These are phyloP conservation scores for Radiomyces spectabilis DNA, from an alignment of 192 early-diverging fungal genomes.

Conservation along the genomic window DNA sequence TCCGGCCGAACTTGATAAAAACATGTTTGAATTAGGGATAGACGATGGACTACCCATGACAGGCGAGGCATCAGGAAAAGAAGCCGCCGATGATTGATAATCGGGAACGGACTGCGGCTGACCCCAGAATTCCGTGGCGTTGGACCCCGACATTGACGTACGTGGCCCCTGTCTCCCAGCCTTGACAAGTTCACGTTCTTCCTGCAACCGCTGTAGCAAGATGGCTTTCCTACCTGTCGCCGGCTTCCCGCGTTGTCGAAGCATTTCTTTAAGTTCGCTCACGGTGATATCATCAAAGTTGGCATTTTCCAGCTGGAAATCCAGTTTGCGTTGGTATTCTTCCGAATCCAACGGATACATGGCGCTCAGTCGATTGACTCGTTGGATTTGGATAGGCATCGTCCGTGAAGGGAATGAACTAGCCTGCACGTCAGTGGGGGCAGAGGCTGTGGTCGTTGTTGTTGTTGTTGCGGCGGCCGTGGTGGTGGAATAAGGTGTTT, in stretches of 20 bases:
- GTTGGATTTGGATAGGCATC: slow-evolving; percentile 25
- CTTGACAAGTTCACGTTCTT: slow-evolving; percentile 43
- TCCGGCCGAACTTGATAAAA: slow-evolving; percentile 4
- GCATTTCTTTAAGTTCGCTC: slow-evolving; percentile 64
- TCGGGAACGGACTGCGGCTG: not conserved
- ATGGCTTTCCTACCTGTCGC: slow-evolving; percentile 67
- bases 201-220: slow-evolving; percentile 57
- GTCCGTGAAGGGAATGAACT: slow-evolving; percentile 17
- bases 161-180: slow-evolving; percentile 22
- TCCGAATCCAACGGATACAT: slow-evolving; percentile 22
- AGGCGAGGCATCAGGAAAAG: not conserved
- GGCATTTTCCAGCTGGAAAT: slow-evolving; percentile 53
- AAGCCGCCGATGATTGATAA: not conserved
- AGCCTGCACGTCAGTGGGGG: too few relatives aligned
- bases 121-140: not conserved
- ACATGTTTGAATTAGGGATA: not conserved
- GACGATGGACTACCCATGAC: slow-evolving; percentile 2
- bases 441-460: too few relatives aligned
- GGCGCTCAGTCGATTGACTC: slow-evolving; percentile 1
- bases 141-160: not conserved
- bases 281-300: slow-evolving; percentile 75
- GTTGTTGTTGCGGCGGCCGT: not conserved
- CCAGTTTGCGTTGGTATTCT: slow-evolving; percentile 46
- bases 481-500: too few relatives aligned
- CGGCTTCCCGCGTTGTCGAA: slow-evolving; percentile 57